Percentiles rank a stretch among this genome's conserved stretches.
Evolutionary conservation across 2,329 filamentous ascomycete genomes (phyloP).

Genomic region (Phaeosphaeria sp.): DNA sequence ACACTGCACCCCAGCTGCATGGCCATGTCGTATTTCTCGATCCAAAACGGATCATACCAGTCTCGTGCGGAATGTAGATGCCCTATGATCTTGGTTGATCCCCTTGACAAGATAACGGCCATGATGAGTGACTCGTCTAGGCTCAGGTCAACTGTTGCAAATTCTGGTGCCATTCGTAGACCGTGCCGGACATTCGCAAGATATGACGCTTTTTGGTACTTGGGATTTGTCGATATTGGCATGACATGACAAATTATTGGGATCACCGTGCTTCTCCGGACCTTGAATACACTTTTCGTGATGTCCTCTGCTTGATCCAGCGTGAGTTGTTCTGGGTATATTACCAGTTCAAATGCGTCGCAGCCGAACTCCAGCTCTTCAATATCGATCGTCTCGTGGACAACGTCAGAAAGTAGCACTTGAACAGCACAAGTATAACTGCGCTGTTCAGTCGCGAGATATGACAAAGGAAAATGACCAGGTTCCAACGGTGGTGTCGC

Average conservation of each 20-base stretch:
- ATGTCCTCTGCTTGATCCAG: constrained; percentile 51
- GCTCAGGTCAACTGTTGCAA: constrained; percentile 63
- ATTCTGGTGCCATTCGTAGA: constrained; percentile 69
- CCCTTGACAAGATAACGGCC: constrained; percentile 58
- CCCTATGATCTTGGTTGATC: constrained; percentile 67
- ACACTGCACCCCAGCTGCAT: constrained; percentile 65
- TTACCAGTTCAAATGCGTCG: constrained; percentile 69
- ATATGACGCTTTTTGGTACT: constrained; percentile 50
- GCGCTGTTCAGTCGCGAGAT: constrained; percentile 64
- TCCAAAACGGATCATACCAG: constrained; percentile 65
- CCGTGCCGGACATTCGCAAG: constrained; percentile 65
- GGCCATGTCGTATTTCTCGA: constrained; percentile 65
- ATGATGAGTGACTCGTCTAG: constrained; percentile 61
- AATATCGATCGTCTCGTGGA: constrained; percentile 63
- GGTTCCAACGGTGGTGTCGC: constrained; percentile 63
- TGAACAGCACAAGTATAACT: constrained; percentile 72
- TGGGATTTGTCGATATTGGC: constrained; percentile 28
- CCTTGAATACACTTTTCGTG: constrained; percentile 63
- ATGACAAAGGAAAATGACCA: constrained; percentile 66
- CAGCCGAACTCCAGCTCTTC: constrained; percentile 69
- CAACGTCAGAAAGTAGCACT: constrained; percentile 65
- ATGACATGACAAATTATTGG: constrained; percentile 52
- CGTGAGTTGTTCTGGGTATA: constrained; percentile 48
- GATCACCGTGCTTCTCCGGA: constrained; percentile 66
- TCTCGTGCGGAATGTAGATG: constrained; percentile 57